phyloP scores from a whole-genome alignment of 768 basidiomycete genomes.

The Russula virescens region DNA sequence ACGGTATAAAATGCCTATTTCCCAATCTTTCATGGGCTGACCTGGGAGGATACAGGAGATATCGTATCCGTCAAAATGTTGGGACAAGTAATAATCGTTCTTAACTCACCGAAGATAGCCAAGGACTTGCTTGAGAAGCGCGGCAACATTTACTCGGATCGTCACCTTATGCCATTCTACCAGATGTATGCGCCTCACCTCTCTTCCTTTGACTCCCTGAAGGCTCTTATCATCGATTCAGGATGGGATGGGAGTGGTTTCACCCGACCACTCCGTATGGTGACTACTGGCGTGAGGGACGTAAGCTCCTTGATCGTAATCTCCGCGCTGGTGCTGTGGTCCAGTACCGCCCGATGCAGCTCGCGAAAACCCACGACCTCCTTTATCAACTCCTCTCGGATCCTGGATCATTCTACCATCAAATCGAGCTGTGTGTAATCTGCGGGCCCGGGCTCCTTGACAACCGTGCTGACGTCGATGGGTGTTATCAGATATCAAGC shows the following conservation, averaged over 20 bases:
- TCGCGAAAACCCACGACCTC: constrained; percentile 5
- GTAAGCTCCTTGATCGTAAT: constrained; percentile 9
- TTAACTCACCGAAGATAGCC: constrained; percentile 41
- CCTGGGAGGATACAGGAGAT: constrained; percentile 19
- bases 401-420: background rate
- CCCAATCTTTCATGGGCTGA: background rate
- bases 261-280: constrained; percentile 9
- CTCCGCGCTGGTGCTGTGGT: constrained; percentile 2
- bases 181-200: constrained; percentile 1
- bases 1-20: background rate
- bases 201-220: background rate
- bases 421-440: background rate
- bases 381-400: constrained; percentile 2
- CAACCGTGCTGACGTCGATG: background rate
- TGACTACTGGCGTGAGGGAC: constrained; percentile 7
- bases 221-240: background rate
- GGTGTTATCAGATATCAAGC: constrained; percentile 1
- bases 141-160: constrained; percentile 44
- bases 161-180: constrained; percentile 14
- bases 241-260: constrained; percentile 16
- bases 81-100: constrained; percentile 39
- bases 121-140: constrained; percentile 44
- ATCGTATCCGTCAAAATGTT: constrained; percentile 44
- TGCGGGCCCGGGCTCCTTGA: too few species aligned
- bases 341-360: constrained; percentile 14